Conservation (phyloP, 2,329 filamentous ascomycete species). For the Fusarium coffeatum region DNA sequence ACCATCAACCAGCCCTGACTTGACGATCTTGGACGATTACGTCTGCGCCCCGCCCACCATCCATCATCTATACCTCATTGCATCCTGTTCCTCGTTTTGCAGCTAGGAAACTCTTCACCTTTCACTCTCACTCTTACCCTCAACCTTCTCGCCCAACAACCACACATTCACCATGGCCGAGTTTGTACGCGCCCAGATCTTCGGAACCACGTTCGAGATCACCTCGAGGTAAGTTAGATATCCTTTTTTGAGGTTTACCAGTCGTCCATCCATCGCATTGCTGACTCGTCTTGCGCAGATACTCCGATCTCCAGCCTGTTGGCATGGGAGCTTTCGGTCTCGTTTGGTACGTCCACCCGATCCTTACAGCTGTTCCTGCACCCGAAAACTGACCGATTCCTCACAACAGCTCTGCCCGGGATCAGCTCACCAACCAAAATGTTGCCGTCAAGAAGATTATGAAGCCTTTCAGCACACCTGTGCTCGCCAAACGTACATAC, state of each 20-base stretch:
- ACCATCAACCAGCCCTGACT: conserved; percentile 20
- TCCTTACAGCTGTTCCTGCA: conserved; percentile 15
- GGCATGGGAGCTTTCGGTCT: conserved; percentile 99
- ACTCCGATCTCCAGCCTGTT: conserved; percentile 97
- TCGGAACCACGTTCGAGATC: conserved; percentile 99
- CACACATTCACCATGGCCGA: conserved; percentile 82
- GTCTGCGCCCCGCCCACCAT: conserved; percentile 33
- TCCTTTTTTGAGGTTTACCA: background rate
- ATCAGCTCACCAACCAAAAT: conserved; percentile 96
- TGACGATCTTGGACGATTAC: conserved; percentile 31
- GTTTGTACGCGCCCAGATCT: conserved; percentile 99
- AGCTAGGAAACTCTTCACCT: conserved; percentile 26
- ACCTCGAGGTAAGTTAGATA: conserved; percentile 81
- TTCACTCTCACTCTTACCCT: conserved; percentile 8
- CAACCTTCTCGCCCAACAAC: conserved; percentile 20
- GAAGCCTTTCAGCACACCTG: conserved; percentile 99
- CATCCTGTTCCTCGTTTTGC: conserved; percentile 31
- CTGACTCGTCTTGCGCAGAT: conserved; percentile 65
- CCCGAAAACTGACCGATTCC: conserved; percentile 13
- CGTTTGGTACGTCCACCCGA: conserved; percentile 78
- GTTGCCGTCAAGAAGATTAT: conserved; percentile 99
- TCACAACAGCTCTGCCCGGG: conserved; percentile 83
- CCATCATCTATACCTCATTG: conserved; percentile 24
- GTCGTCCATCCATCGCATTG: background rate
- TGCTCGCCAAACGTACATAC: conserved; percentile 97